Percentiles rank a stretch among this genome's conserved stretches.
Evolutionary conservation across 2,329 filamentous ascomycete species (phyloP).

Genomic region (Nemania sp.): DNA sequence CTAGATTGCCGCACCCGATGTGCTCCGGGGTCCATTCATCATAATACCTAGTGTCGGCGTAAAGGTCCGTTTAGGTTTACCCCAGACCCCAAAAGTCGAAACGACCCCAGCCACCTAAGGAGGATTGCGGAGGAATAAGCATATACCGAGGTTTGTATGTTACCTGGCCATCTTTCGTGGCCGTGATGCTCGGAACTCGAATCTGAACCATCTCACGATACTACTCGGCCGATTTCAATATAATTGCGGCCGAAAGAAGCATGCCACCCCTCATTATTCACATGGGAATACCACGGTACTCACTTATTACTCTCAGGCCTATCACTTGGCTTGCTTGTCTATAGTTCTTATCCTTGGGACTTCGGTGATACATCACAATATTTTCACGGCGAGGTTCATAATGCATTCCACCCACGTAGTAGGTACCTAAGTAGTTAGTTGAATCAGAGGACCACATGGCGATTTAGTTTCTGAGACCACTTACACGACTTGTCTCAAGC

Average conservation of each 20-base stretch:
- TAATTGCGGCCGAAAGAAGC: slow-evolving; percentile 17
- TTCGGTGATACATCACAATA: no score
- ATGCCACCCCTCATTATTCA: neutral
- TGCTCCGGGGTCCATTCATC: slow-evolving; percentile 8
- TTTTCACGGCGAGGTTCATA: no score
- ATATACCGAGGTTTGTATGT: neutral
- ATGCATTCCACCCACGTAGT: no score
- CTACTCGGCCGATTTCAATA: slow-evolving; percentile 18
- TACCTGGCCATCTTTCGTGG: no score
- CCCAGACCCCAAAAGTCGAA: slow-evolving; percentile 4
- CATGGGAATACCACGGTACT: no score
- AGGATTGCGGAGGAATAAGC: slow-evolving; percentile 19
- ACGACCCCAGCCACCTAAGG: slow-evolving; percentile 5
- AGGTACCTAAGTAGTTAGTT: no score
- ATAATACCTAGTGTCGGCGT: slow-evolving; percentile 13
- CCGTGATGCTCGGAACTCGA: slow-evolving; percentile 5
- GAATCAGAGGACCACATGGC: no score
- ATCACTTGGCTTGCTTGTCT: no score
- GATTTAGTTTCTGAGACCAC: neutral
- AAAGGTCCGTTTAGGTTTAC: slow-evolving; percentile 14
- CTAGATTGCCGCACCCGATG: slow-evolving; percentile 1
- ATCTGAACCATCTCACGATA: neutral
- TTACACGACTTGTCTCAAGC: neutral
- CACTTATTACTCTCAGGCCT: neutral
- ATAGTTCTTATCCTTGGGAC: no score